A percentile compares a stretch with the other conserved stretches of the same genome.
phyloP scores from a whole-genome alignment of 495 filamentous ascomycete species.

The Aspergillus heteromorphus region DNA sequence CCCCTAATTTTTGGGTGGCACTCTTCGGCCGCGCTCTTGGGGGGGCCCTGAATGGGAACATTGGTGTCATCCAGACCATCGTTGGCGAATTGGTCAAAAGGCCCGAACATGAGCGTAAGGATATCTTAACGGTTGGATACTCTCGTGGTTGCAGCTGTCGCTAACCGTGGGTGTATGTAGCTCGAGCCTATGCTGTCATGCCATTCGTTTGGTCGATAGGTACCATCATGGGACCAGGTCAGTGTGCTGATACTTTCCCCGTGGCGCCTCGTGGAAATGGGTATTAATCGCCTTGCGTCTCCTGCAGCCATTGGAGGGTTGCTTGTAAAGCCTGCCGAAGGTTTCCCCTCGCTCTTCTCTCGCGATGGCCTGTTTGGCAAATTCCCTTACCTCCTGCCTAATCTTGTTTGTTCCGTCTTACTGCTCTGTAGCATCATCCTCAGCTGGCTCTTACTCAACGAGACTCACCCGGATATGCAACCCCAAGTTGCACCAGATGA shows the following conservation, averaged over 20 bases:
- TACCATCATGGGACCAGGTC: constrained; percentile 71
- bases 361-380: constrained; percentile 58
- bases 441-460: constrained; percentile 68
- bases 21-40: constrained; percentile 69
- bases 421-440: constrained; percentile 68
- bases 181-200: constrained; percentile 76
- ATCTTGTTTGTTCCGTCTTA: constrained; percentile 67
- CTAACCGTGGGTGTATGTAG: constrained; percentile 32
- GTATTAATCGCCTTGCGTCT: constrained; percentile 18
- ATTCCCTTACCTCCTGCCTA: constrained; percentile 80
- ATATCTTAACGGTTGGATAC: neutral
- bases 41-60: constrained; percentile 79
- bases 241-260: constrained; percentile 6
- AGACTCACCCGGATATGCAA: constrained; percentile 78
- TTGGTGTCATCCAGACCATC: constrained; percentile 90
- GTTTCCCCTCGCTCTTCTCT: constrained; percentile 62
- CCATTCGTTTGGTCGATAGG: constrained; percentile 86
- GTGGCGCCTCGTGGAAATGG: neutral
- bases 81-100: constrained; percentile 75
- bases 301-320: constrained; percentile 63
- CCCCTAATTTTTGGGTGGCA: constrained; percentile 73
- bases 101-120: constrained; percentile 75
- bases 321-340: constrained; percentile 66
- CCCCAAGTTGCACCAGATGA: constrained; percentile 45
- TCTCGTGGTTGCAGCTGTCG: neutral